A percentile compares a stretch with the other conserved stretches of the same genome.
Conservation (phyloP, 139 green algal genomes). For the Trebouxia sp. region DNA sequence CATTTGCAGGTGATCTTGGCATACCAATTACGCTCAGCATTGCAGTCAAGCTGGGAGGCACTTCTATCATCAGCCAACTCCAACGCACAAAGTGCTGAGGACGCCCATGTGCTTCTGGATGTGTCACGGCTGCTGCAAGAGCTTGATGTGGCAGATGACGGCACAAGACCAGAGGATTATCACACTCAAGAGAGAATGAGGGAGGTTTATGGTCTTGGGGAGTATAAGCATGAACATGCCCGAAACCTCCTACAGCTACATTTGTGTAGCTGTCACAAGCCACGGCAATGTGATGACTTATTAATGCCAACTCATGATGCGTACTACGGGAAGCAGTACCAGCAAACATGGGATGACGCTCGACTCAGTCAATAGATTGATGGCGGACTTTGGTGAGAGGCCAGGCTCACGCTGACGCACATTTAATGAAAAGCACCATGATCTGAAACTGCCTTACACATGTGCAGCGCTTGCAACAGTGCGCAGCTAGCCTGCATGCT, state of each 20-base stretch:
- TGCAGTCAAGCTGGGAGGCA: neutral
- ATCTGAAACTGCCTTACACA: too few relatives aligned
- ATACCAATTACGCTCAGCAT: neutral
- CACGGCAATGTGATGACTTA: too few relatives aligned
- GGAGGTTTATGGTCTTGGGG: constrained; percentile 14
- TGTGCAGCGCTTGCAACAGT: too few relatives aligned
- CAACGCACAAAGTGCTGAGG: neutral
- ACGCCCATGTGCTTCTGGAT: constrained; percentile 3
- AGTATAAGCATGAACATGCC: constrained; percentile 12
- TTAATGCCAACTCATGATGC: too few relatives aligned
- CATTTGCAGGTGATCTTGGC: neutral
- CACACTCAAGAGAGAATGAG: constrained; percentile 15
- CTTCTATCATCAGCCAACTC: neutral
- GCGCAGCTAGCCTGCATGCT: too few relatives aligned
- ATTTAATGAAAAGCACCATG: too few relatives aligned
- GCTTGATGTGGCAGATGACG: constrained; percentile 18
- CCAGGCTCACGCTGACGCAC: too few relatives aligned
- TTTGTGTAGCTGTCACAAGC: neutral
- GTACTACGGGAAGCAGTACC: too few relatives aligned
- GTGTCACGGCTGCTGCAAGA: constrained; percentile 12
- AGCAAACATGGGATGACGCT: too few relatives aligned
- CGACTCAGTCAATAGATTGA: too few relatives aligned
- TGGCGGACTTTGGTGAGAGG: too few relatives aligned
- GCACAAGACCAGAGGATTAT: neutral
- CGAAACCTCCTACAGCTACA: neutral